Conservation (phyloP, 1,139 yeast species). For the Kluyveromyces sp. region DNA sequence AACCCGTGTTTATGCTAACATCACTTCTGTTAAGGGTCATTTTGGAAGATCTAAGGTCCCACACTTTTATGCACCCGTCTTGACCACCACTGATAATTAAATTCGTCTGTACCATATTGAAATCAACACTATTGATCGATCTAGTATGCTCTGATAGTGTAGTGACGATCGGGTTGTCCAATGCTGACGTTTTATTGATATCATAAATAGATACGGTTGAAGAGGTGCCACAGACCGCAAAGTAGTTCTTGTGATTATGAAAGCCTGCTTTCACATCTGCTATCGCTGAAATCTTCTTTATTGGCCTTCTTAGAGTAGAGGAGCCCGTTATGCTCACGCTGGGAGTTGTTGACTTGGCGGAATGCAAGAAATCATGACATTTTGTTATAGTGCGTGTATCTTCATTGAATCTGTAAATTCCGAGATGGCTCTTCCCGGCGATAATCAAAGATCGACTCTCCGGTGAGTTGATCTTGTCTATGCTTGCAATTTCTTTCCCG, state of each 20-base stretch:
- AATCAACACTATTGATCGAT: conserved; percentile 75
- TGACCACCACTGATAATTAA: conserved; percentile 78
- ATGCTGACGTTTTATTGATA: conserved; percentile 37
- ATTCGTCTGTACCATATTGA: conserved; percentile 50
- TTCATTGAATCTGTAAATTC: conserved; percentile 25
- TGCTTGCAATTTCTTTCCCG: conserved; percentile 27
- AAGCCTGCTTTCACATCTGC: conserved; percentile 45
- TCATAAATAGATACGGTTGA: conserved; percentile 46
- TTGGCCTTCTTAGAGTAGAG: conserved; percentile 3
- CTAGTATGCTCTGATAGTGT: conserved; percentile 67
- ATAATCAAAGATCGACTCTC: conserved; percentile 20
- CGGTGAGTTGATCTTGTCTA: conserved; percentile 29
- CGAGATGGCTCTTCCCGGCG: conserved; percentile 31
- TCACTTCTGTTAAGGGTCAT: conserved; percentile 23
- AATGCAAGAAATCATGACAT: conserved; percentile 20
- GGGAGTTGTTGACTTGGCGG: conserved; percentile 10
- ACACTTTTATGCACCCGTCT: conserved; percentile 79
- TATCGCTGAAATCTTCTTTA: conserved; percentile 38
- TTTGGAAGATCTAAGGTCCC: conserved; percentile 67
- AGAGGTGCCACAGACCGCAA: conserved; percentile 42
- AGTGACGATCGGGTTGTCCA: conserved; percentile 37
- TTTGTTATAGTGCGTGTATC: conserved; percentile 18
- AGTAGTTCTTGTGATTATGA: conserved; percentile 36
- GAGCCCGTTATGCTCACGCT: conserved; percentile 4
- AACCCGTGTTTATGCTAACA: conserved; percentile 32